phyloP scores from a whole-genome alignment of 169 alveolate genomes.

The Plasmodium billcollinsi region DNA sequence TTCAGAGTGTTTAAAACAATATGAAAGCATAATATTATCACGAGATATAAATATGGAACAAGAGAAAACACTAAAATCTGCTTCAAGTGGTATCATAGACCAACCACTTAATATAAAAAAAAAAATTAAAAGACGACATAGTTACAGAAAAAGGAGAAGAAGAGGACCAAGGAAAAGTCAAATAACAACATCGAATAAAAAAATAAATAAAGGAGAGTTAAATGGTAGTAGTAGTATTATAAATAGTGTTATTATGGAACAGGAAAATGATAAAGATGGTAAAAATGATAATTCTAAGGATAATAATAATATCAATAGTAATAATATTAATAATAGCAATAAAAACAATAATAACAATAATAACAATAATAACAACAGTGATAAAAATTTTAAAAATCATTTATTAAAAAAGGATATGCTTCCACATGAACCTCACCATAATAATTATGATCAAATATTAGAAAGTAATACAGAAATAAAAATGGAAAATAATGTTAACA shows the following conservation, averaged over 20 bases:
- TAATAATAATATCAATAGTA: too few relatives aligned
- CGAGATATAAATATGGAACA: background rate
- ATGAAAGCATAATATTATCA: background rate
- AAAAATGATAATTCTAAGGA: too few relatives aligned
- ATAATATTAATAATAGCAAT: too few relatives aligned
- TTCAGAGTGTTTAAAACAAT: slow-evolving; percentile 36
- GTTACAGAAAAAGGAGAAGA: background rate
- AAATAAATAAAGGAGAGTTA: background rate
- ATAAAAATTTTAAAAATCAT: too few relatives aligned
- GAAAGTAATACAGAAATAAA: background rate
- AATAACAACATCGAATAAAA: slow-evolving; percentile 6
- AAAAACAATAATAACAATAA: too few relatives aligned
- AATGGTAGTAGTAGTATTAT: too few relatives aligned
- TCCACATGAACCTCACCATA: too few relatives aligned
- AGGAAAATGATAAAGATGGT: background rate
- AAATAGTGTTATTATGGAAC: too few relatives aligned
- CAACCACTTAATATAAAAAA: background rate
- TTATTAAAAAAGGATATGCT: too few relatives aligned
- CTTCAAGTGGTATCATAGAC: background rate
- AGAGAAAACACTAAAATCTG: background rate
- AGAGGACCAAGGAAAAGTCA: background rate
- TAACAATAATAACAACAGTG: too few relatives aligned
- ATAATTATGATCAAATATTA: too few relatives aligned
- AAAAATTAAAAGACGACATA: background rate
- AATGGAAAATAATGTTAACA: background rate